Percentiles rank a stretch among this genome's conserved stretches.
phyloP scores from a whole-genome alignment of 306 rosid genomes.

The Gleditsia sinensis region DNA sequence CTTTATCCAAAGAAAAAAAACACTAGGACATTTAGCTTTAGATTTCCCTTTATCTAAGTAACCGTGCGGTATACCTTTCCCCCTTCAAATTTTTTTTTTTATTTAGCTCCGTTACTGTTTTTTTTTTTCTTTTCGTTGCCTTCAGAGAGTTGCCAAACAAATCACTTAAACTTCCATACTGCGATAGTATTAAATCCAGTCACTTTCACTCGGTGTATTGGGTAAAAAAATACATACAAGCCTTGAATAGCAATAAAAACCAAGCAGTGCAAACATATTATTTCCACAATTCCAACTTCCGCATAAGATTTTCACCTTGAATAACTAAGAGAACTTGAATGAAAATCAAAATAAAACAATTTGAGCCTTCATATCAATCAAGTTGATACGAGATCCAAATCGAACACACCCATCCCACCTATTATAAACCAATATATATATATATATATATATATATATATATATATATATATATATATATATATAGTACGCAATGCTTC shows the following conservation, averaged over 20 bases:
- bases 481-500: not conserved
- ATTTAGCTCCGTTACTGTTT: not conserved
- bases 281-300: not conserved
- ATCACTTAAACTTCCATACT: not conserved
- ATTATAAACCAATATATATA: not conserved
- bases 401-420: not conserved
- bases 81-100: not conserved
- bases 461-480: not conserved
- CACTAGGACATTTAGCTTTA: constrained; percentile 55
- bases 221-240: not conserved
- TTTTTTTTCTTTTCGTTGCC: not conserved
- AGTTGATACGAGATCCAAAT: constrained; percentile 31
- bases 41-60: not conserved
- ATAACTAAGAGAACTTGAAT: not conserved
- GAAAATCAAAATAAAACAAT: not conserved
- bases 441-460: not conserved
- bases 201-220: not conserved
- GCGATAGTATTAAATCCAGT: not conserved
- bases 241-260: not conserved
- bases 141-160: not conserved
- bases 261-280: not conserved
- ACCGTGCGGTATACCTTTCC: not conserved
- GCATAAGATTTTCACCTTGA: not conserved
- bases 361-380: not conserved
- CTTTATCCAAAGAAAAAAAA: too few species aligned